Evolutionary conservation across 345 rosid genomes (phyloP).

Genomic region (Brassica juncea): DNA sequence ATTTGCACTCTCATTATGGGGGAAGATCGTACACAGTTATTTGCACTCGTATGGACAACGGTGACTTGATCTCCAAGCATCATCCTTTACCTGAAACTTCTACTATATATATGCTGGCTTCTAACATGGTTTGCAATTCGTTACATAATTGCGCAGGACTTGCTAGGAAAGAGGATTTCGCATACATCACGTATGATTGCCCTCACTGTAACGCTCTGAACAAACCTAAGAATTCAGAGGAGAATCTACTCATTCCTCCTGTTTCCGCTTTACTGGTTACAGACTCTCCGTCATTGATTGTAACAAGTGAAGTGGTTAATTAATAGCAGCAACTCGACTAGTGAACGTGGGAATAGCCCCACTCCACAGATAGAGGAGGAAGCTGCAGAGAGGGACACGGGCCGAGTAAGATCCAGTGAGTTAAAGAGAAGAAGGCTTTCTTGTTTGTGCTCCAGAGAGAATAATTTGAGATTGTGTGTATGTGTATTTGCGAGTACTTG

Average conservation of each 20-base stretch:
- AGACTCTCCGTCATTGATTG: conserved; percentile 36
- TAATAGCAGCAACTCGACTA: conserved; percentile 25
- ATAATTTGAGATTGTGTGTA: too few species aligned
- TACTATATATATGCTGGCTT: too few species aligned
- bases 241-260: conserved; percentile 29
- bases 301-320: conserved; percentile 39
- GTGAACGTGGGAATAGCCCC: conserved; percentile 35
- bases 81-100: too few species aligned
- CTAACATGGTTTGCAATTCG: neutral
- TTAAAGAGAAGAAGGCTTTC: neutral
- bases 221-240: conserved; percentile 55
- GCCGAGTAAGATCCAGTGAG: neutral
- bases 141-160: conserved; percentile 58
- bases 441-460: neutral
- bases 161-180: conserved; percentile 83
- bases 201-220: conserved; percentile 88
- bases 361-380: conserved; percentile 23
- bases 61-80: neutral
- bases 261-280: conserved; percentile 38
- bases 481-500: too few species aligned
- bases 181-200: conserved; percentile 75
- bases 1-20: too few species aligned
- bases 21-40: too few species aligned
- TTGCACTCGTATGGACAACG: too few species aligned
- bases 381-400: neutral